phyloP scores from a whole-genome alignment of 2,329 filamentous ascomycete genomes.

The Chrysoporthe cubensis region DNA sequence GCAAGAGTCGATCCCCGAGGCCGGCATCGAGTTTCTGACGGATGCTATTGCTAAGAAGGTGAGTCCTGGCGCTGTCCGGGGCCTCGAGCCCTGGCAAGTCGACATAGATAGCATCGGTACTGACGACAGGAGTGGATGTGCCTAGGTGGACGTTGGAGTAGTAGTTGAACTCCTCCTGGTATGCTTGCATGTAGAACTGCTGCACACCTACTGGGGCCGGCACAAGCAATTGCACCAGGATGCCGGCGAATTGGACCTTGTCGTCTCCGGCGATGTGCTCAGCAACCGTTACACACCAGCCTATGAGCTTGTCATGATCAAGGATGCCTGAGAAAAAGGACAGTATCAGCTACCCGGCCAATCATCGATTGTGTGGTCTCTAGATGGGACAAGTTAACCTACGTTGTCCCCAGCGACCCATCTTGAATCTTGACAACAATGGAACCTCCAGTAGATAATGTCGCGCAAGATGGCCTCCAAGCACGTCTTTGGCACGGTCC shows the following conservation, averaged over 20 bases:
- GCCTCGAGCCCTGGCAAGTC: background rate
- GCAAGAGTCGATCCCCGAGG: constrained; percentile 18
- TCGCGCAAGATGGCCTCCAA: no score
- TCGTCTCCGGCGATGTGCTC: background rate
- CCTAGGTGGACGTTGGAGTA: no score
- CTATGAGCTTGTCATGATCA: constrained; percentile 17
- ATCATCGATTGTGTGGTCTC: background rate
- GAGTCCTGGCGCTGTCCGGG: background rate
- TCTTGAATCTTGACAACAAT: constrained; percentile 10
- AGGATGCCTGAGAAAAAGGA: constrained; percentile 13
- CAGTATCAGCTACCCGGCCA: background rate
- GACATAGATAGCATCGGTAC: no score
- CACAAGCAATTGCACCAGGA: background rate
- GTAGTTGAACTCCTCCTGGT: background rate
- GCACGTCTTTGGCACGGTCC: no score
- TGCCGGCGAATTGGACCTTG: background rate
- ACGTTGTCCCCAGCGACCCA: constrained; percentile 25
- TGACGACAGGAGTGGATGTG: no score
- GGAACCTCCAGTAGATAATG: no score
- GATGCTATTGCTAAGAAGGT: background rate
- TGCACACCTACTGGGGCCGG: background rate
- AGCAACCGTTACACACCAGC: background rate
- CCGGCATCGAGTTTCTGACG: constrained; percentile 26
- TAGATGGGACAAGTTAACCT: background rate
- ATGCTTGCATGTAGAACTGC: background rate